Evolutionary conservation across 768 basidiomycete species (phyloP).

Genomic region (Pleurotus pulmonarius): DNA sequence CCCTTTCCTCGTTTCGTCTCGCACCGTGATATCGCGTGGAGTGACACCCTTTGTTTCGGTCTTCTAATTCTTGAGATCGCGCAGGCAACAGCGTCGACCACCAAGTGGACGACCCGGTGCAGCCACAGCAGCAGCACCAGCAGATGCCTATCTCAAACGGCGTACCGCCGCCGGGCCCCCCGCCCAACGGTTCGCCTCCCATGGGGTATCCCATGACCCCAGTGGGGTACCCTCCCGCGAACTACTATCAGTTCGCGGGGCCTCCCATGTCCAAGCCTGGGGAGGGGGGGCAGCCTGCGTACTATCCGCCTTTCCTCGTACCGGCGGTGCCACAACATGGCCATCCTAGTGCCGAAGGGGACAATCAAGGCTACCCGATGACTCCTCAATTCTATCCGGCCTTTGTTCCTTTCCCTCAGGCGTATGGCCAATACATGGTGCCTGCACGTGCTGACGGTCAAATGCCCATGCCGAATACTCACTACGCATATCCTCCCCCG

Average conservation of each 20-base stretch:
- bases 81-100: constrained; percentile 51
- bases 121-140: constrained; percentile 11
- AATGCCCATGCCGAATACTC: constrained; percentile 26
- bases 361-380: constrained; percentile 33
- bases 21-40: constrained; percentile 24
- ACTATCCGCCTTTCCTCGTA: constrained; percentile 42
- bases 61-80: constrained; percentile 52
- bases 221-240: constrained; percentile 45
- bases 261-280: constrained; percentile 47
- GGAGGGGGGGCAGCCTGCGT: constrained; percentile 45
- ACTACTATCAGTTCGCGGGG: constrained; percentile 55
- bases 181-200: constrained; percentile 39
- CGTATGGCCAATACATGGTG: constrained; percentile 47
- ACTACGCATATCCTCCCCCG: constrained; percentile 21
- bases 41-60: constrained; percentile 16
- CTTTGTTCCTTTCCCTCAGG: constrained; percentile 43
- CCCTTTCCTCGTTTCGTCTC: constrained; percentile 25
- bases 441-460: constrained; percentile 35
- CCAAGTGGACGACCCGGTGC: constrained; percentile 31
- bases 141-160: constrained; percentile 39
- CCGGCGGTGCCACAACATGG: constrained; percentile 22
- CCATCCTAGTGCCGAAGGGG: constrained; percentile 33
- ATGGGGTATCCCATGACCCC: constrained; percentile 49
- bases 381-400: constrained; percentile 42
- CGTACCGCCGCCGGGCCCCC: constrained; percentile 21